phyloP scores from a whole-genome alignment of 2,329 filamentous ascomycete genomes.

The Trichoderma arundinaceum region DNA sequence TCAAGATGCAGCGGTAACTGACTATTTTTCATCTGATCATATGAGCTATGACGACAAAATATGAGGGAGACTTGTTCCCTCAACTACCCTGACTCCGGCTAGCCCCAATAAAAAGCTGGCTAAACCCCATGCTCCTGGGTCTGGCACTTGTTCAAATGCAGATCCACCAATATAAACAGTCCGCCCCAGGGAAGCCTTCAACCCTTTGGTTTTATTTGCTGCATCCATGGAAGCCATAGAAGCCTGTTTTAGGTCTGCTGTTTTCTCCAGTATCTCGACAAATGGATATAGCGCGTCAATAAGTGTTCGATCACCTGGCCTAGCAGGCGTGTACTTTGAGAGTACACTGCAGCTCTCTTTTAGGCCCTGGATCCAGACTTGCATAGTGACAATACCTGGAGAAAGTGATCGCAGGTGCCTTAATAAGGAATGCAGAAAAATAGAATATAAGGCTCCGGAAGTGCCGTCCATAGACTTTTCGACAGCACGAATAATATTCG shows the following conservation, averaged over 20 bases:
- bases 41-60: too few species aligned
- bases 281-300: not conserved
- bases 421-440: not conserved
- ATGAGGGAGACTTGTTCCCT: too few species aligned
- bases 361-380: not conserved
- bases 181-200: not conserved
- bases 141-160: not conserved
- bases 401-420: not conserved
- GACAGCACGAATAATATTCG: not conserved
- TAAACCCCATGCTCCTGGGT: not conserved
- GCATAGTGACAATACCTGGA: not conserved
- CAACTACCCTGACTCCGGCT: not conserved
- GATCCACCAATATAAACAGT: not conserved
- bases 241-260: not conserved
- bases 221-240: not conserved
- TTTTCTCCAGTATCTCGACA: not conserved
- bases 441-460: not conserved
- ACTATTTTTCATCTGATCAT: too few species aligned
- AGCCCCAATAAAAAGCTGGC: not conserved
- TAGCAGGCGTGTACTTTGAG: not conserved
- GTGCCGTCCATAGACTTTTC: conserved; percentile 2
- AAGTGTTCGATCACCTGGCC: not conserved
- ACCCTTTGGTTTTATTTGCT: not conserved
- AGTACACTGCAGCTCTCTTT: not conserved
- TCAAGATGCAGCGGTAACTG: too few species aligned